These are phyloP conservation scores for Curvularia sp. DNA, from an alignment of 2,329 filamentous ascomycete genomes.

Conservation along the genomic window DNA sequence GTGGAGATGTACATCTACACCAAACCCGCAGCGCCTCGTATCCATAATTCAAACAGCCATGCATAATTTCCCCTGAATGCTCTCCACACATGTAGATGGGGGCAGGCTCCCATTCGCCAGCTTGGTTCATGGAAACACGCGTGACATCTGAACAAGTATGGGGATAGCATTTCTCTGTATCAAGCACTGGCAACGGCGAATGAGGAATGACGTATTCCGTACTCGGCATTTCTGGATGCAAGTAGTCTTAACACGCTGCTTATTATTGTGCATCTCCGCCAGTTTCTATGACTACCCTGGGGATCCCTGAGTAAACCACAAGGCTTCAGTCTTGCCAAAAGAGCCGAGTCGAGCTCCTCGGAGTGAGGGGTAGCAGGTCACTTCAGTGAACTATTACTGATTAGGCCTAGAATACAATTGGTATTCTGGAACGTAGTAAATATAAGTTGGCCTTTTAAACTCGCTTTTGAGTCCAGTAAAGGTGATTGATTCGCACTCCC, in stretches of 20 bases:
- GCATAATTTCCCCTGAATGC: not conserved
- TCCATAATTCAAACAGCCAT: not conserved
- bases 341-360: not conserved
- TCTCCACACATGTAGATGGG: not conserved
- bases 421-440: not conserved
- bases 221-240: not conserved
- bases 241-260: not conserved
- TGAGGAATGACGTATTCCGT: not conserved
- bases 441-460: not conserved
- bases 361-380: not conserved
- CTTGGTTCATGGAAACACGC: not conserved
- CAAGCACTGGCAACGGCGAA: constrained; percentile 1
- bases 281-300: not conserved
- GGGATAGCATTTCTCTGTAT: not conserved
- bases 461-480: not conserved
- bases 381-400: not conserved
- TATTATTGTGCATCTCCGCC: not conserved
- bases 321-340: not conserved
- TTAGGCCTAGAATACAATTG: not conserved
- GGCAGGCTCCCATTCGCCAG: not conserved
- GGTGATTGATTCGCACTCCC: not conserved
- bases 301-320: not conserved
- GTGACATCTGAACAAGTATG: not conserved
- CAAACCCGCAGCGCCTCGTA: not conserved
- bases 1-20: not conserved